A percentile compares a stretch with the other conserved stretches of the same genome.
phyloP scores from a whole-genome alignment of 495 filamentous ascomycete genomes.

The Aspergillus hancockii region DNA sequence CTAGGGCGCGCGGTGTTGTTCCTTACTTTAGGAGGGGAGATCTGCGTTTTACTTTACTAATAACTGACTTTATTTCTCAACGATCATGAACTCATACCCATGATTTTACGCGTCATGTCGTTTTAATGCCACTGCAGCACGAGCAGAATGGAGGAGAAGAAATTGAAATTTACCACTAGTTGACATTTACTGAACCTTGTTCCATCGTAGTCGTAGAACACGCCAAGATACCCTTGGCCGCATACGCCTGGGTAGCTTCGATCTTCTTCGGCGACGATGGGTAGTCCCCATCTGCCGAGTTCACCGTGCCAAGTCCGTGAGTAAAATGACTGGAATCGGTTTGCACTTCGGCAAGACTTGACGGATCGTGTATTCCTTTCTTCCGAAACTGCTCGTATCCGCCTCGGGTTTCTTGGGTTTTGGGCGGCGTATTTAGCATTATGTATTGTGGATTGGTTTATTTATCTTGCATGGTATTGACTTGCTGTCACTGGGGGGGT shows the following conservation, averaged over 20 bases:
- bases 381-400: too few species aligned
- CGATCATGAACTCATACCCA: conserved; percentile 3
- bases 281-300: neutral
- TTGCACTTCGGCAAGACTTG: too few species aligned
- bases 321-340: too few species aligned
- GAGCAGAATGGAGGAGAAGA: neutral
- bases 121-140: neutral
- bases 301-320: too few species aligned
- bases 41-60: neutral
- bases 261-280: neutral
- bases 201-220: neutral
- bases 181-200: neutral
- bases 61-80: neutral
- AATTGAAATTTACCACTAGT: neutral
- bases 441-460: too few species aligned
- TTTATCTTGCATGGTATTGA: too few species aligned
- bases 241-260: too few species aligned
- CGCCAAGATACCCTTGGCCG: too few species aligned
- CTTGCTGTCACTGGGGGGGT: too few species aligned
- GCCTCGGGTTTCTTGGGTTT: too few species aligned
- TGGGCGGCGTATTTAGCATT: too few species aligned
- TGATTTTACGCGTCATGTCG: conserved; percentile 2
- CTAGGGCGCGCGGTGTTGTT: neutral
- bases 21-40: neutral
- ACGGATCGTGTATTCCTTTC: too few species aligned